Evolutionary conservation across 768 basidiomycete species (phyloP).

Genomic region (Calocera viscosa): DNA sequence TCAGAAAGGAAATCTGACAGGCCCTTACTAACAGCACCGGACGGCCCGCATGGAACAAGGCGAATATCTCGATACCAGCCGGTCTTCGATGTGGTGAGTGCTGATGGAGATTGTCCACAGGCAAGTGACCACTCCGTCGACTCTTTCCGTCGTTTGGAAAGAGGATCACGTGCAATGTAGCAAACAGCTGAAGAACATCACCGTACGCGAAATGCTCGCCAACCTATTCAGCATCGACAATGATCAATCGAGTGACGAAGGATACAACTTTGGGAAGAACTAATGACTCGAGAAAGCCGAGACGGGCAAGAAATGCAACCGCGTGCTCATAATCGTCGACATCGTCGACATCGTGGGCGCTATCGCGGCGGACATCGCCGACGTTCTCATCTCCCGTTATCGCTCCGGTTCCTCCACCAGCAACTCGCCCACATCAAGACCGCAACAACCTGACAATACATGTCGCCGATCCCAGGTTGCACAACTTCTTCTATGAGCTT

Average conservation of each 20-base stretch:
- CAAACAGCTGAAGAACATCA: too few relatives aligned
- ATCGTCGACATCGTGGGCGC: constrained; percentile 44
- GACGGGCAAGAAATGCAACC: constrained; percentile 33
- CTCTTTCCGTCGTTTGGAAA: too few relatives aligned
- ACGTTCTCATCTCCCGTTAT: constrained; percentile 50
- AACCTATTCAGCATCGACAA: too few relatives aligned
- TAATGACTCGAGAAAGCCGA: constrained; percentile 16
- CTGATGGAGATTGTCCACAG: too few relatives aligned
- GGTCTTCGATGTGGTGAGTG: too few relatives aligned
- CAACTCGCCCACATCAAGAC: constrained; percentile 23
- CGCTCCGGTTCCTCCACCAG: constrained; percentile 25
- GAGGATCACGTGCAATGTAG: too few relatives aligned
- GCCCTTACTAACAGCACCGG: too few relatives aligned
- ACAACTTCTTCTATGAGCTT: constrained; percentile 43
- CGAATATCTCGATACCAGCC: too few relatives aligned
- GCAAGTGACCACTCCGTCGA: too few relatives aligned
- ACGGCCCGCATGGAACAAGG: too few relatives aligned
- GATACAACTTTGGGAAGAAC: background rate
- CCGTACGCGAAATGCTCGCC: too few relatives aligned
- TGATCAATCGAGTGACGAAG: background rate
- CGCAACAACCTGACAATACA: constrained; percentile 69
- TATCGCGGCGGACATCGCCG: constrained; percentile 42
- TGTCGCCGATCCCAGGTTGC: constrained; percentile 50
- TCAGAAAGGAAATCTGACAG: too few relatives aligned
- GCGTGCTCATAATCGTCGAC: constrained; percentile 41